Conservation (phyloP, 345 rosid genomes). For the Lagerstroemia speciosa region DNA sequence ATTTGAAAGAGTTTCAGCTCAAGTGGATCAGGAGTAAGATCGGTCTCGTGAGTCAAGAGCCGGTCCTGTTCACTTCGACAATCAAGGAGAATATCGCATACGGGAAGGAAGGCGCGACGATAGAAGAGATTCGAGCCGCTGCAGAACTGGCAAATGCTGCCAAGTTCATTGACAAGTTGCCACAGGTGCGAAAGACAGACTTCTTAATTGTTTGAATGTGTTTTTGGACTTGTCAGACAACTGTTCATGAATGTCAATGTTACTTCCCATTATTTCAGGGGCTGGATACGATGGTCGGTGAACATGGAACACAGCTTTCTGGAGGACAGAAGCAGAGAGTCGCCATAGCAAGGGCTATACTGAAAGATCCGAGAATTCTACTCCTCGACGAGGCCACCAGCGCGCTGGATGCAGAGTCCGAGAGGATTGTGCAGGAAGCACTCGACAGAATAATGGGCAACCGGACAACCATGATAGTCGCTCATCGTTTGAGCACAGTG, state of each 20-base stretch:
- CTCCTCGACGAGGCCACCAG: conserved; percentile 90
- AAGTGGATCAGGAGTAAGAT: conserved; percentile 70
- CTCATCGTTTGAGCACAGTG: conserved; percentile 81
- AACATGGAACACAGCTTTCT: conserved; percentile 87
- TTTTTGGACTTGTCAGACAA: neutral
- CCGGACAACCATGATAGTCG: conserved; percentile 71
- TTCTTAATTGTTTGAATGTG: neutral
- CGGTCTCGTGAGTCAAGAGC: conserved; percentile 84
- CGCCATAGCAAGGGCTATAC: conserved; percentile 84
- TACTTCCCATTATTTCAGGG: conserved; percentile 32
- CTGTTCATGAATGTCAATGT: neutral
- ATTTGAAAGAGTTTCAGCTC: conserved; percentile 59
- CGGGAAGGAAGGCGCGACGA: conserved; percentile 73
- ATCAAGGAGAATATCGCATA: conserved; percentile 65
- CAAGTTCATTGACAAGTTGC: conserved; percentile 63
- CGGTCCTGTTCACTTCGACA: conserved; percentile 58
- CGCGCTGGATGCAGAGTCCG: conserved; percentile 88
- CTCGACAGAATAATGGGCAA: conserved; percentile 70
- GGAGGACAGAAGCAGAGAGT: conserved; percentile 97
- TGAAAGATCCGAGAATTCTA: conserved; percentile 69
- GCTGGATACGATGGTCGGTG: conserved; percentile 86
- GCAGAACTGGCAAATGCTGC: conserved; percentile 73
- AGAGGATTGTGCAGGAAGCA: conserved; percentile 80
- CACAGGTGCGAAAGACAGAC: conserved; percentile 28
- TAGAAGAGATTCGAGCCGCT: conserved; percentile 55